phyloP scores from a whole-genome alignment of 495 filamentous ascomycete genomes.

The Podospora comata region DNA sequence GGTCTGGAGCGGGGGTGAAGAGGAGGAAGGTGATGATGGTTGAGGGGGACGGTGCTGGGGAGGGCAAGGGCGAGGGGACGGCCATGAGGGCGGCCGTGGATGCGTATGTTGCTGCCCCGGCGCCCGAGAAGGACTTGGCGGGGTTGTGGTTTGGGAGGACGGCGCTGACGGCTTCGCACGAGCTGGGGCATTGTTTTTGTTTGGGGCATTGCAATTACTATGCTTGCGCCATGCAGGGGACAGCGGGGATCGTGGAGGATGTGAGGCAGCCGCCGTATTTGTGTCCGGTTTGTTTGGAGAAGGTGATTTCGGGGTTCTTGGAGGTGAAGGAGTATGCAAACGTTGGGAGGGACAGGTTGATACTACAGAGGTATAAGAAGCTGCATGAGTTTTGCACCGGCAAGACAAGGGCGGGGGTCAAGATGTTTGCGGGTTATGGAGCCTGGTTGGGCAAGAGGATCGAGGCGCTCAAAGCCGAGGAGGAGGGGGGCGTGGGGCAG shows the following conservation, averaged over 20 bases:
- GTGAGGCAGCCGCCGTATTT: slow-evolving; percentile 63
- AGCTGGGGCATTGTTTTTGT: slow-evolving; percentile 65
- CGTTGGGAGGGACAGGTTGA: not conserved
- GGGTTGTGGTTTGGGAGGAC: slow-evolving; percentile 56
- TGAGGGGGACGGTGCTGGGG: not conserved
- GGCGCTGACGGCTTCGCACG: slow-evolving; percentile 58
- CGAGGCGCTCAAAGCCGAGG: slow-evolving; percentile 2
- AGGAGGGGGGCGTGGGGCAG: too few relatives aligned
- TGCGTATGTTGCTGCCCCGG: slow-evolving; percentile 10
- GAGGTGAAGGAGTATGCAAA: slow-evolving; percentile 9
- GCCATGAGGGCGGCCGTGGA: slow-evolving; percentile 20
- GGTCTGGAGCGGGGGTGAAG: not conserved
- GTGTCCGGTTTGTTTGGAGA: slow-evolving; percentile 61
- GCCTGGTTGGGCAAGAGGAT: slow-evolving; percentile 39
- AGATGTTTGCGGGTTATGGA: slow-evolving; percentile 42
- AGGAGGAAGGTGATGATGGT: slow-evolving; percentile 14
- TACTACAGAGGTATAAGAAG: slow-evolving; percentile 17
- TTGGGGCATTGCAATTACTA: slow-evolving; percentile 67
- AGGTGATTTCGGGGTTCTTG: slow-evolving; percentile 40
- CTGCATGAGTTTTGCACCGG: slow-evolving; percentile 40
- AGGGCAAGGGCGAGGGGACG: not conserved
- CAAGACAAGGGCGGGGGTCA: slow-evolving; percentile 32
- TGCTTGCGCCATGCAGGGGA: slow-evolving; percentile 67
- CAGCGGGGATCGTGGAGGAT: slow-evolving; percentile 59
- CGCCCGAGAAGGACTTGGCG: slow-evolving; percentile 15